Base-by-base conservation (phyloP, 148 eudicot genomes). In the Heliamphora exappendiculata region DNA sequence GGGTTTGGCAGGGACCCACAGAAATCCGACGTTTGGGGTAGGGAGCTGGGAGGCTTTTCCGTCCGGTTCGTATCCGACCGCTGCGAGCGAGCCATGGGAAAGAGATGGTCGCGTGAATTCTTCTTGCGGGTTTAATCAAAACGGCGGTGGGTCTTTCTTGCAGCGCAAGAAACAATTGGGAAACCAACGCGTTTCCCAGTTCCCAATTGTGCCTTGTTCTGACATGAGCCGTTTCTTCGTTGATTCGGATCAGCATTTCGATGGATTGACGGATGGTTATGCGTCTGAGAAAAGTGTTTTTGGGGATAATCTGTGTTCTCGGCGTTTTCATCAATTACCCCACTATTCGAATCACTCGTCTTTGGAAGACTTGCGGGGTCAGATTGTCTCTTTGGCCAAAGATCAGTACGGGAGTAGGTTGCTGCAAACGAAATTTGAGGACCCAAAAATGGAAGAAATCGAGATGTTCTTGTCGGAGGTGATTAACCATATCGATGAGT, bases 391-490 rank as follows among this genome's bases (percentile, higher is more conserved):
- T 28, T 31, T 77, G 67, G 83, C 87, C 11, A 81, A 75, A 33
- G 77, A 84, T 54, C 89, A 79, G 60, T 17, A 60, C 19, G 80
- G 80, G 31, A 72, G 82, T 44, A 78, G 70, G 29, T 14, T 81
- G 9, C 58, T 86, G 78, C 67, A 62, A 31, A 55, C 34, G 0
- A 78, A 77, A 20, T 44, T 86, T 9, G 87, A 81, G 26, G 50
- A 63, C 31, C 79, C 81, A 28, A 75, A 22, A 28, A 66, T 58
- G 70, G 78, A 59, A 2, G 83, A 84, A 29, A 72, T 84, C 11
- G 81, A 82, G 31, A 55, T 76, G 75, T 63, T 82, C 7, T 29
- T 86, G 24, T 29, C 51, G 0, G 85, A 84, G 75, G 74, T 86
- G 57, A 28, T 86, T 24, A 76, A 67, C 9, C 62, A 28, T 37